phyloP scores from a whole-genome alignment of 371 early-diverging fungal species.

The Polyrhizophydium stewartii region DNA sequence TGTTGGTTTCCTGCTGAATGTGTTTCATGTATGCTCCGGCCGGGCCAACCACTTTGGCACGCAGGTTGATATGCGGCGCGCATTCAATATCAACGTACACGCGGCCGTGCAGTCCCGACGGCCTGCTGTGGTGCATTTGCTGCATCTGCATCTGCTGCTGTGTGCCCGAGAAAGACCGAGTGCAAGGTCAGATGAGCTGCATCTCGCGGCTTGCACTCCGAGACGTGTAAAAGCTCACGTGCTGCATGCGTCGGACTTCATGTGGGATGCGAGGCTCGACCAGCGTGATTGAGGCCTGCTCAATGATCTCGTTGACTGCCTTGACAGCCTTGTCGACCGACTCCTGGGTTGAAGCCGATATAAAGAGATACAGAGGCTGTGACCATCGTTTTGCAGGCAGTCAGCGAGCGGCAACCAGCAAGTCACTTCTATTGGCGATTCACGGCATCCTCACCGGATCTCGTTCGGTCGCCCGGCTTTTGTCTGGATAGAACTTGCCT shows the following conservation, averaged over 20 bases:
- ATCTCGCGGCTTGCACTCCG: no score
- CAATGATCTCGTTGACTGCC: constrained; percentile 70
- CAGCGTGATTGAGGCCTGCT: constrained; percentile 35
- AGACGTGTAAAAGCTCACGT: no score
- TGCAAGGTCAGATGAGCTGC: not conserved
- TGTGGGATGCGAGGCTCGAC: not conserved
- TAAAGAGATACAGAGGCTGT: constrained; percentile 67
- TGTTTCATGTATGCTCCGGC: constrained; percentile 81
- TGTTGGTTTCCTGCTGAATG: constrained; percentile 75
- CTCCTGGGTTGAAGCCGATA: constrained; percentile 64
- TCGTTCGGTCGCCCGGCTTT: constrained; percentile 59
- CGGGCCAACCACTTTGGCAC: constrained; percentile 85
- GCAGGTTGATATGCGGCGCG: constrained; percentile 65
- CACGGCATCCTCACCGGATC: constrained; percentile 47
- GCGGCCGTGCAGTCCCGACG: no score
- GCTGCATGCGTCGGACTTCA: not conserved
- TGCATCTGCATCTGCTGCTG: no score
- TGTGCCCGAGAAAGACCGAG: no score
- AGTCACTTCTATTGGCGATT: not conserved
- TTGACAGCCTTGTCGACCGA: constrained; percentile 65
- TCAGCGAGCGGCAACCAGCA: not conserved
- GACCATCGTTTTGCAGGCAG: no score
- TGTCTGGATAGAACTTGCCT: constrained; percentile 77
- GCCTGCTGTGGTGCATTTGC: no score
- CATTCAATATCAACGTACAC: constrained; percentile 65